Percentiles rank a stretch among this genome's conserved stretches.
phyloP scores from a whole-genome alignment of 2,329 filamentous ascomycete species.

The Botrytis fabae region DNA sequence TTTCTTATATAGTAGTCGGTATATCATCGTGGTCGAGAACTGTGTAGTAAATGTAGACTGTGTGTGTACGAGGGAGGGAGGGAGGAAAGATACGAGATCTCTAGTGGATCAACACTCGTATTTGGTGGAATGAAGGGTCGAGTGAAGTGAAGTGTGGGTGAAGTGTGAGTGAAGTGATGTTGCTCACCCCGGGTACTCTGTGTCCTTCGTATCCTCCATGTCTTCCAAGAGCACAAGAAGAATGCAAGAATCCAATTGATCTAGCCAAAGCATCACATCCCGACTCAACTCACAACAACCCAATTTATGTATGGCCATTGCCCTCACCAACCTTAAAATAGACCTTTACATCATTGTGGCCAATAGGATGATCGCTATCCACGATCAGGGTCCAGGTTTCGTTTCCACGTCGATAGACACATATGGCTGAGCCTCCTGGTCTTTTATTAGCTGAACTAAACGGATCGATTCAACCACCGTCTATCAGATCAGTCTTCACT shows the following conservation, averaged over 20 bases:
- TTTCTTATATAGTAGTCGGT: not conserved
- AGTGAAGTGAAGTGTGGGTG: no score
- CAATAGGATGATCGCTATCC: not conserved
- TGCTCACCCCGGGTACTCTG: not conserved
- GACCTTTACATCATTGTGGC: not conserved
- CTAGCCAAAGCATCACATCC: not conserved
- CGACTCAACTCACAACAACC: no score
- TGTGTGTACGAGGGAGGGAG: not conserved
- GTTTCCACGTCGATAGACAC: not conserved
- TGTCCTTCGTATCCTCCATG: no score
- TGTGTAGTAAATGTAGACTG: not conserved
- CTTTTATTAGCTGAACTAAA: not conserved
- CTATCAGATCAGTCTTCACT: not conserved
- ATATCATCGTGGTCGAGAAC: not conserved
- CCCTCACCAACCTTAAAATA: not conserved
- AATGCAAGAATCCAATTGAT: no score
- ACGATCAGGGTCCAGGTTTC: not conserved
- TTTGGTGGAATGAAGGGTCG: not conserved
- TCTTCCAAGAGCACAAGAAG: no score
- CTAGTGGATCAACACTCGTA: not conserved
- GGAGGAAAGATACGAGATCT: not conserved
- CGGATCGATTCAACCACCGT: no score
- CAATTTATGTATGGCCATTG: no score
- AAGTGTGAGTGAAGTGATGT: not conserved
- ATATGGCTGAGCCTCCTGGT: not conserved